These are phyloP conservation scores for Pseudocohnilembus persalinus DNA, from an alignment of 169 alveolate species.

Conservation along the genomic window DNA sequence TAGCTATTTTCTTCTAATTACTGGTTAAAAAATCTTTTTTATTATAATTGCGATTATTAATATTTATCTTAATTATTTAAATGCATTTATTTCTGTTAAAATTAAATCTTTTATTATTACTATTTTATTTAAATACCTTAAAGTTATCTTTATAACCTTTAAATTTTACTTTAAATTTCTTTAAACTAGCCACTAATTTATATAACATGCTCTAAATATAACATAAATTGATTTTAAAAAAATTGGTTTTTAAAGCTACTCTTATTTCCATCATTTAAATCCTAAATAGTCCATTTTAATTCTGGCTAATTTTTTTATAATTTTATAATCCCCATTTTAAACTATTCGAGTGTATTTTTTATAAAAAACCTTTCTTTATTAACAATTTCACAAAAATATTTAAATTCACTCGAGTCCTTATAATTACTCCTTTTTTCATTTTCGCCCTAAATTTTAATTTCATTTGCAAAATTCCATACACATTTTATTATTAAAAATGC, in stretches of 20 bases:
- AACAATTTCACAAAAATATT: neutral
- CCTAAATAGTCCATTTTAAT: neutral
- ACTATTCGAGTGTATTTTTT: neutral
- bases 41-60: too few relatives aligned
- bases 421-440: neutral
- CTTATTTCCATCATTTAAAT: neutral
- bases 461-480: neutral
- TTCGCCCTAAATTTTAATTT: neutral
- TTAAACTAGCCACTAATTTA: neutral
- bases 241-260: neutral
- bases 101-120: neutral
- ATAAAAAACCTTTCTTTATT: neutral
- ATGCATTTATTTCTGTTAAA: neutral
- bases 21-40: too few relatives aligned
- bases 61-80: neutral
- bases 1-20: too few relatives aligned
- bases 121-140: neutral
- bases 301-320: neutral
- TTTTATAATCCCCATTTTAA: neutral
- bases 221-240: neutral
- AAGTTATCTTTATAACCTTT: too few relatives aligned
- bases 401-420: neutral
- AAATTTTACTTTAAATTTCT: too few relatives aligned
- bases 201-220: neutral
- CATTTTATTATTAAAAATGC: neutral